These are phyloP conservation scores for Fomitopsis betulina DNA, from an alignment of 1,284 basidiomycete species.

Conservation along the genomic window DNA sequence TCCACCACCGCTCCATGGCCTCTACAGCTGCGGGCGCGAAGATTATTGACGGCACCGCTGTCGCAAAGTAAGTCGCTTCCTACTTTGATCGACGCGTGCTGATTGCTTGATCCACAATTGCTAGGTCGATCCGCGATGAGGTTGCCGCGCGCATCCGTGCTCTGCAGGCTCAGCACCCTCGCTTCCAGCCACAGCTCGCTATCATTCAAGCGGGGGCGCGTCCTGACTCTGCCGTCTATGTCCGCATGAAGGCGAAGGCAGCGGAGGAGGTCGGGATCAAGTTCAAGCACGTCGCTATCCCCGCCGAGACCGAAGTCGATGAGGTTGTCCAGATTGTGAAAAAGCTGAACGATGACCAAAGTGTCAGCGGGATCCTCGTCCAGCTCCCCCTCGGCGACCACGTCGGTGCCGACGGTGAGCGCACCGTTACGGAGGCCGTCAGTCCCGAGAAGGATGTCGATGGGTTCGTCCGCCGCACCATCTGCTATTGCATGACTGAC, in stretches of 20 bases:
- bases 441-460: slow-evolving; percentile 96
- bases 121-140: slow-evolving; percentile 76
- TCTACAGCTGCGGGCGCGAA: slow-evolving; percentile 35
- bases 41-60: slow-evolving; percentile 83
- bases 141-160: slow-evolving; percentile 65
- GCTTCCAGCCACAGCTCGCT: slow-evolving; percentile 86
- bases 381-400: slow-evolving; percentile 95
- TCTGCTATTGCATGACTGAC: slow-evolving; percentile 2
- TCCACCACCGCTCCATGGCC: slow-evolving; percentile 44
- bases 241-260: slow-evolving; percentile 97
- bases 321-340: slow-evolving; percentile 79
- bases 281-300: slow-evolving; percentile 77
- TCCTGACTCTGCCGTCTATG: slow-evolving; percentile 89
- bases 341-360: slow-evolving; percentile 81
- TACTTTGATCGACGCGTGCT: background rate
- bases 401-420: slow-evolving; percentile 81
- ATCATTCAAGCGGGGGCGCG: slow-evolving; percentile 94
- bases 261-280: slow-evolving; percentile 93
- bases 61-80: slow-evolving; percentile 70
- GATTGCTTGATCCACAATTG: background rate
- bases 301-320: slow-evolving; percentile 69
- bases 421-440: slow-evolving; percentile 91
- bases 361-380: slow-evolving; percentile 89
- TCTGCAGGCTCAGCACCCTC: slow-evolving; percentile 62
- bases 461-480: slow-evolving; percentile 51